Evolutionary conservation across 352 stramenopile species (phyloP), one percentile per base, ranked within the genome.

Genomic region (Aphanomyces cochlioides): DNA sequence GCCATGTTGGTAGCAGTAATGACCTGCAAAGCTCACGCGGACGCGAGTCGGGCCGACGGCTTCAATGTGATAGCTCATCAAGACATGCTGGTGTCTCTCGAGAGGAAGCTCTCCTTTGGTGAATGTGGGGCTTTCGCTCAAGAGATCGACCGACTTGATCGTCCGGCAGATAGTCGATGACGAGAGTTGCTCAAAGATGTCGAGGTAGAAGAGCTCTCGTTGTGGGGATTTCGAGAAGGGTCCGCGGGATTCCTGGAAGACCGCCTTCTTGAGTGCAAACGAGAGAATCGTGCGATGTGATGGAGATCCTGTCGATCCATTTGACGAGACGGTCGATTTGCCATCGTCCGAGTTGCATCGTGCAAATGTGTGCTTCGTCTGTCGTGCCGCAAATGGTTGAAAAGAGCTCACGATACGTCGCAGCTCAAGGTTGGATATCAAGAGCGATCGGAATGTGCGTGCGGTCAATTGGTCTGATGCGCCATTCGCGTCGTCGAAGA

Each of bases 11-110:
- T 61, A 70, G 64, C 40, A 56, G 54, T 70, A 70, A 17, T 56
- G 43, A 15, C 64, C 47, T 10, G 47, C 43, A 63, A 70, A 70
- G 36, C 64, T 70, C 2, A 70, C 7, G 17, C 64, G 64, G 34
- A 50, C 43, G 13, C 64, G 64, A 28, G 54, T n/a, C 19, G 54
- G 54, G 38, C 47, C 47, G 17, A 70, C 40, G 12, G 64, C 64
- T 70, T 70, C 7, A 8, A 70, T 21, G 54, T 61, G 64, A 41
- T 56, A 70, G n/a, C 37, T 17, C 63, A 59, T 36, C 39, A 69
- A 17, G 17, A 69, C 40, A 39, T 48, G 19, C 19, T 69, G 21
- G 19, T 48, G 50, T 8, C 63, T 41, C n/a, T 43, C 19, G n/a
- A 48, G 6, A 17, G 43, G 47, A 6, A 28, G n/a, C 8, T 66